Evolutionary conservation across 192 early-diverging fungal species (phyloP), one percentile per base, ranked within the genome.

Genomic region (Podila verticillata): DNA sequence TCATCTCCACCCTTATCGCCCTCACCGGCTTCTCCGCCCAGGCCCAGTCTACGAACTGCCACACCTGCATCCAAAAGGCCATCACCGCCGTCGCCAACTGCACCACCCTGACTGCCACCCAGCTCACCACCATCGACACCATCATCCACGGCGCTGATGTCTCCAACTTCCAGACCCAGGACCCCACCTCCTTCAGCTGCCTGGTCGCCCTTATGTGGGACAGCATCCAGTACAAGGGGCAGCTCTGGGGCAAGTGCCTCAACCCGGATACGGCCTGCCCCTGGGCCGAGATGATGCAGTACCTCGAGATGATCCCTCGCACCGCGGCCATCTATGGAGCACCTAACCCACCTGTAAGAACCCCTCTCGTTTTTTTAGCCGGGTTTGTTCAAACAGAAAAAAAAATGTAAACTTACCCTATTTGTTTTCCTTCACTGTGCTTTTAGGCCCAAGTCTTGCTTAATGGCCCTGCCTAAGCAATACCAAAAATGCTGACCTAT

Each of bases 231-330:
- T 78, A 78, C 64, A 70, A 70, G 63, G 75, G 54, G 31, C 29
- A 78, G 34, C 75, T 78, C 32, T 78, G 68, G 75, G 48, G 68
- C 17, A 24, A 13, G 1, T 78, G 75, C 34, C 58, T 78, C 13
- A 49, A 66, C 24, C 74, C 74, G 0, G 35, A 9, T 0, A 78
- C 31, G 4, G 19, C 47, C 4, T 78, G 75, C n/a, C 49, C 68
- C 44, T 78, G 75, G 75, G 7, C 68, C 4, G 75, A 78, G 49
- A 78, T 78, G 75, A 78, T 78, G 75, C 75, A 78, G 12, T 78
- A 64, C 47, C 15, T 78, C 51, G 75, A 78, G 39, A 78, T 78
- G 57, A 78, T 78, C 48, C 75, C 75, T 2, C 70, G 61, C 48
- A 56, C 70, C 30, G 73, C 73, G 1, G 60, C 65, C 48, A 44